Conservation (phyloP, 1,139 yeast species). For the Suhomyces panamericanus region DNA sequence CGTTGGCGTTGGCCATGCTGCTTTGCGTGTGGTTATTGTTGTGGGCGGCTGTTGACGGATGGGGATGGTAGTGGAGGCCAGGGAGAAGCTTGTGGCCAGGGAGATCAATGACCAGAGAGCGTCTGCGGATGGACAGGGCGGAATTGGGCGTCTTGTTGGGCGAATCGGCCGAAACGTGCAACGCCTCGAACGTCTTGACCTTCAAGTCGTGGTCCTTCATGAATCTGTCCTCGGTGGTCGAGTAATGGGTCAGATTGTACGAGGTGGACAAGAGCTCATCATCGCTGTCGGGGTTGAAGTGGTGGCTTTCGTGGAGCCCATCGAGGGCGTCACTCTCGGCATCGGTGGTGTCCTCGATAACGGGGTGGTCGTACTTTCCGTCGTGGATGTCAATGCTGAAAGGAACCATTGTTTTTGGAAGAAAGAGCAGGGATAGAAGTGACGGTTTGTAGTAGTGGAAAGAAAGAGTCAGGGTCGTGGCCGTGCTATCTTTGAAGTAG, state of each 20-base stretch:
- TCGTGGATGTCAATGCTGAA: constrained; percentile 6
- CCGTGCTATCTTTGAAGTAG: background rate
- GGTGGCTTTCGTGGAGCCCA: constrained; percentile 11
- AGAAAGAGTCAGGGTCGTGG: background rate
- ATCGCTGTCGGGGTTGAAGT: constrained; percentile 24
- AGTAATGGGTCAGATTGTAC: constrained; percentile 53
- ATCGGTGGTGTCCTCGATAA: constrained; percentile 7
- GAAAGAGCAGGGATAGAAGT: background rate
- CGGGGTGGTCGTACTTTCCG: constrained; percentile 2
- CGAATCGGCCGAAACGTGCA: constrained; percentile 28
- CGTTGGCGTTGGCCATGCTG: constrained; percentile 40
- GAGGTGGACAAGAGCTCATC: constrained; percentile 34
- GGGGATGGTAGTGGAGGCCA: constrained; percentile 23
- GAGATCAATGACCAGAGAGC: constrained; percentile 53
- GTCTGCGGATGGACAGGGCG: constrained; percentile 39
- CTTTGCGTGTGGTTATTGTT: constrained; percentile 14
- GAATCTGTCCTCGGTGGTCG: constrained; percentile 66
- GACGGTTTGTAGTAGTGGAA: background rate
- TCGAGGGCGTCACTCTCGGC: constrained; percentile 11
- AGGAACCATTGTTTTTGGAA: constrained; percentile 2
- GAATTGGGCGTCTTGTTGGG: background rate
- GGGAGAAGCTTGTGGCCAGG: constrained; percentile 23
- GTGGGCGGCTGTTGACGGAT: constrained; percentile 21
- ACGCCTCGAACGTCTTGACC: constrained; percentile 60
- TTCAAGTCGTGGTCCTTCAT: constrained; percentile 73